phyloP scores from a whole-genome alignment of 176 grass and related monocot genomes.

The Dendrocalamus sinicus region DNA sequence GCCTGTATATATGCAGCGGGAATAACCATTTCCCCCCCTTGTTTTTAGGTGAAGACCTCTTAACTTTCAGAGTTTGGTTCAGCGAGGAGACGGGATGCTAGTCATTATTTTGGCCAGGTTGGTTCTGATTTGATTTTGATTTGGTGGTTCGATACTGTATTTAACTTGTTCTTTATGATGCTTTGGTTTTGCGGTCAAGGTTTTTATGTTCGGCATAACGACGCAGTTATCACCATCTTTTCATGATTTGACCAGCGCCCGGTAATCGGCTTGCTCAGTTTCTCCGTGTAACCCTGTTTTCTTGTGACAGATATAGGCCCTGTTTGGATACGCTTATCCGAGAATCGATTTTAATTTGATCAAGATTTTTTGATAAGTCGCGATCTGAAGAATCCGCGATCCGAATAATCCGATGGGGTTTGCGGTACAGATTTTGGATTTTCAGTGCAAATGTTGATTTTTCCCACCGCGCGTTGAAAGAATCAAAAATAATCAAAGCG shows the following conservation, averaged over 20 bases:
- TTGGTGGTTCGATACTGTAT: background rate
- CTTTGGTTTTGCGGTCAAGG: background rate
- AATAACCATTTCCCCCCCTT: no score
- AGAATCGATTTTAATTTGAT: no score
- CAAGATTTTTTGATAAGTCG: no score
- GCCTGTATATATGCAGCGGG: background rate
- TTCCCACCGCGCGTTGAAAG: no score
- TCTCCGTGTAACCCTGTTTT: background rate
- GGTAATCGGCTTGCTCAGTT: background rate
- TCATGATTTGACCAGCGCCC: constrained; percentile 19
- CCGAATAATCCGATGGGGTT: no score
- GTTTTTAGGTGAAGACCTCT: background rate
- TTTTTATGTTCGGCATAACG: constrained; percentile 12
- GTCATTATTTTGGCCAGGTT: constrained; percentile 5
- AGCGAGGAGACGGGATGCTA: background rate
- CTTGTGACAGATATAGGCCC: no score
- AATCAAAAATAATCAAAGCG: no score
- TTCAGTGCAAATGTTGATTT: no score
- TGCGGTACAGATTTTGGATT: no score
- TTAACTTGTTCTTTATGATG: constrained; percentile 13
- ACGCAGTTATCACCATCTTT: constrained; percentile 13
- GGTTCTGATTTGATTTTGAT: constrained; percentile 31
- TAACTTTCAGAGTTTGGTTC: background rate
- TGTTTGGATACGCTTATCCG: no score
- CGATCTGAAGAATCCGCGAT: no score